Evolutionary conservation across 1,139 yeast genomes (phyloP), one percentile per base, ranked within the genome.

Genomic region (Zygosaccharomyces sapae): DNA sequence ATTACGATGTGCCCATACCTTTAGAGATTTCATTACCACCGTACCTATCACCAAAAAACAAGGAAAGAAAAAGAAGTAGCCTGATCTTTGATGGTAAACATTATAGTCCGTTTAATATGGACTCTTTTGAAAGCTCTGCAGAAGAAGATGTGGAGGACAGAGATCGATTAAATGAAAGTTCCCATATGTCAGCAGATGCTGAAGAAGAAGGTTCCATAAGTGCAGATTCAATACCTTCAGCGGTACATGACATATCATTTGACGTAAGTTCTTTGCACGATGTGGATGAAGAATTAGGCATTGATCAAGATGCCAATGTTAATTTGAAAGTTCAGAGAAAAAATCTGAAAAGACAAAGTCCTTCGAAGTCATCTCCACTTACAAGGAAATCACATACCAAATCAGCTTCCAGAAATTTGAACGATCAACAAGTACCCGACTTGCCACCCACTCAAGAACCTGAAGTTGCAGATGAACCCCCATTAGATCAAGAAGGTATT

Each of bases 11-110:
- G 2, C 67, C 73, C 1, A 59, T 70, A 1, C 73, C 73, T 3
- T 56, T 67, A 12, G 68, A 68, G 44, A 56, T 65, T 3, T 47
- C 56, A 2, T 48, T 69, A 6, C 72, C 73, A 10, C 72, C 72
- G 6, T 55, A 52, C 27, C 46, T 70, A 12, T 68, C 72, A 0
- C 69, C 71, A 6, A 49, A 49, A 34, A 68, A 68, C 50, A 62
- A 58, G 45, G 22, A 52, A 7, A 61, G 52, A 38, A 38, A 48
- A 9, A 55, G 67, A 36, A 49, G 42, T 4, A 57, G 58, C 46
- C 42, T 63, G 31, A 47, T 63, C 1, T 62, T 56, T 46, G 64
- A 63, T 47, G 68, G 68, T 4, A 52, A 53, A 16, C 61, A 63
- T 2, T 63, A 63, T 47, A 60, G 62, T 38, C 40, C 47, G 1